Base-by-base conservation (phyloP, 495 filamentous ascomycete genomes). In the Trichoderma orchidacearum region DNA sequence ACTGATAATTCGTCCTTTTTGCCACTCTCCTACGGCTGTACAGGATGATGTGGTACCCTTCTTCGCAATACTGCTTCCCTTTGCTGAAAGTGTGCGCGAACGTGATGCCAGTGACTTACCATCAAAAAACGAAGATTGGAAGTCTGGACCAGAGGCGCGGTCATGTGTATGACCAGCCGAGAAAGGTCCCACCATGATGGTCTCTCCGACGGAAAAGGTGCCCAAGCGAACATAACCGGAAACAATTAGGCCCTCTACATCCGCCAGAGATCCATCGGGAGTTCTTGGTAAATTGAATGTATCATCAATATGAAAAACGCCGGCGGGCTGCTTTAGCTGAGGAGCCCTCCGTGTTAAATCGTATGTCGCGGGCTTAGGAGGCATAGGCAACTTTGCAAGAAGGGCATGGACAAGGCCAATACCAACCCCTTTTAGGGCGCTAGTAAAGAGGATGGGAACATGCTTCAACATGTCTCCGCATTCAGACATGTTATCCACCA, bases 381-480 rank as follows among this genome's bases (percentile, higher is more conserved):
- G 87, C 28, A 93, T 73, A 0, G 94, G 91, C 18, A 98, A 76
- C 56, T 77, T 79, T 53, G 82, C 78, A 23, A 98, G 76, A 6
- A 97, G 74, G 28, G 88, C 87, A 67, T 98, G 93, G 11, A 96
- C 64, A 56, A 85, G 75, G 18, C 82, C 80, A 55, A 97, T 84
- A 1, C 92, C 92, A 12, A 81, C 82, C 1, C 92, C 93, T 64
- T 85, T 86, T 3, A 95, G 84, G 9, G 90, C 86, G 60, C 90
- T 96, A 18, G 90, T 90, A 25, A 97, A 77, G 3, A 96, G 68
- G 58, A 98, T 92, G 1, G 94, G 93, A 8, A 97, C 87, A 38
- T 80, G 71, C 3, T 70, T 69, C 18, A 72, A 63, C 41, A 81
- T 66, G 32, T 77, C 77, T 11, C 74, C 66, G 12, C 67, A 70